These are phyloP conservation scores for Isabelozyma gotoi DNA, from an alignment of 805 yeast species.

Conservation along the genomic window DNA sequence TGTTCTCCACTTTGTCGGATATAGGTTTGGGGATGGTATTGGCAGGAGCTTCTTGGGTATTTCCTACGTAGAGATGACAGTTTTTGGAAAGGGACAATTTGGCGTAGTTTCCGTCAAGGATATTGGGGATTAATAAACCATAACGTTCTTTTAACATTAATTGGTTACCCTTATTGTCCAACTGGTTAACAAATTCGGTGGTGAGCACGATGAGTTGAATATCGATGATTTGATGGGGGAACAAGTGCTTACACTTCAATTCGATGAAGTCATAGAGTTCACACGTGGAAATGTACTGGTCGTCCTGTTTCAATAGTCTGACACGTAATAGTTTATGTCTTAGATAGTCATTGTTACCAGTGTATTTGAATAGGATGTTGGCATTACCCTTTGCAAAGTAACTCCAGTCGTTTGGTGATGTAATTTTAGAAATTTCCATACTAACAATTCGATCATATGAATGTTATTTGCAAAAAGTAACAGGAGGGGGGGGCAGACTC, in stretches of 20 bases:
- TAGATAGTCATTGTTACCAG: constrained; percentile 32
- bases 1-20: neutral
- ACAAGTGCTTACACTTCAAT: constrained; percentile 27
- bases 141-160: constrained; percentile 39
- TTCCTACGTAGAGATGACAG: constrained; percentile 27
- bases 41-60: neutral
- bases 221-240: constrained; percentile 30
- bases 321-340: constrained; percentile 38
- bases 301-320: constrained; percentile 30
- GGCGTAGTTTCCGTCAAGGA: constrained; percentile 31
- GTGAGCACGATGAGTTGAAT: constrained; percentile 31
- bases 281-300: constrained; percentile 36
- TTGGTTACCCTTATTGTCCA: constrained; percentile 23
- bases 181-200: constrained; percentile 24
- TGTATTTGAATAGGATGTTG: constrained; percentile 44
- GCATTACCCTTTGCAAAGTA: constrained; percentile 50
- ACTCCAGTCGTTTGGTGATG: constrained; percentile 42
- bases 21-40: constrained; percentile 2
- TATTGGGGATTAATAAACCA: constrained; percentile 45
- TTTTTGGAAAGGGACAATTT: constrained; percentile 32
- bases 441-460: neutral
- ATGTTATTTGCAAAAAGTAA: neutral
- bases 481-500: neutral
- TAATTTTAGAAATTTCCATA: constrained; percentile 38
- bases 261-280: constrained; percentile 43